These are phyloP conservation scores for Cystobasidiaceae sp. DNA, from an alignment of 1,284 basidiomycete species.

Conservation along the genomic window DNA sequence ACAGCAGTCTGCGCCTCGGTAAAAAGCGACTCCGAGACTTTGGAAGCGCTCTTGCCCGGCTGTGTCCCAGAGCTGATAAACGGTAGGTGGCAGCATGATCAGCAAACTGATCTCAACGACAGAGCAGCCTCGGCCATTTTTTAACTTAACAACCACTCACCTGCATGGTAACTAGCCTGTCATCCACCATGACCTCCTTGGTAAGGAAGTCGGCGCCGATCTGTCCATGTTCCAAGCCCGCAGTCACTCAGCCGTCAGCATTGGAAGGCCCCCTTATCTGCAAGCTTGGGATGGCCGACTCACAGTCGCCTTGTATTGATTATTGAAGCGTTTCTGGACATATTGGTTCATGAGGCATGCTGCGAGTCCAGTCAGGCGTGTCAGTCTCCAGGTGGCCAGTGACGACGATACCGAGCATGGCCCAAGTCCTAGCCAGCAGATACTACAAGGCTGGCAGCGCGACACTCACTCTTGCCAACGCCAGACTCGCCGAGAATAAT, in stretches of 20 bases:
- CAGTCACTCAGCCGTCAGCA: too few species aligned
- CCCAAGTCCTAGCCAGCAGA: too few species aligned
- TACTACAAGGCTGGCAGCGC: too few species aligned
- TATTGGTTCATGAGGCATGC: conserved; percentile 98
- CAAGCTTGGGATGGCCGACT: too few species aligned
- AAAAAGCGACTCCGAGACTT: conserved; percentile 96
- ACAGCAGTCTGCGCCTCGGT: conserved; percentile 98
- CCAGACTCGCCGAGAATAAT: conserved; percentile 98
- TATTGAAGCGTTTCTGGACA: conserved; percentile 99
- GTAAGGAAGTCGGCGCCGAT: conserved; percentile 62
- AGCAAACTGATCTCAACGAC: too few species aligned
- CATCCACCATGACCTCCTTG: conserved; percentile 98
- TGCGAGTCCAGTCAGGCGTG: too few species aligned
- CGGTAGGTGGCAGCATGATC: neutral
- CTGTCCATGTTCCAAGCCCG: too few species aligned
- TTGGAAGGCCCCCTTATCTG: too few species aligned
- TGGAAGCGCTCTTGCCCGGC: conserved; percentile 99
- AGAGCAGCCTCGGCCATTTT: neutral
- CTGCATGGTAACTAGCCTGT: conserved; percentile 52
- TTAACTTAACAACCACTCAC: neutral
- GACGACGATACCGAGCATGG: too few species aligned
- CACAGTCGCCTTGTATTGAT: conserved; percentile 98
- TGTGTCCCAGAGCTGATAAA: conserved; percentile 86
- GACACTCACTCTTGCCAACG: conserved; percentile 84
- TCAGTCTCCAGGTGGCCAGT: too few species aligned